phyloP scores from a whole-genome alignment of 1,284 basidiomycete genomes.

The Leccinum subspadiceum region DNA sequence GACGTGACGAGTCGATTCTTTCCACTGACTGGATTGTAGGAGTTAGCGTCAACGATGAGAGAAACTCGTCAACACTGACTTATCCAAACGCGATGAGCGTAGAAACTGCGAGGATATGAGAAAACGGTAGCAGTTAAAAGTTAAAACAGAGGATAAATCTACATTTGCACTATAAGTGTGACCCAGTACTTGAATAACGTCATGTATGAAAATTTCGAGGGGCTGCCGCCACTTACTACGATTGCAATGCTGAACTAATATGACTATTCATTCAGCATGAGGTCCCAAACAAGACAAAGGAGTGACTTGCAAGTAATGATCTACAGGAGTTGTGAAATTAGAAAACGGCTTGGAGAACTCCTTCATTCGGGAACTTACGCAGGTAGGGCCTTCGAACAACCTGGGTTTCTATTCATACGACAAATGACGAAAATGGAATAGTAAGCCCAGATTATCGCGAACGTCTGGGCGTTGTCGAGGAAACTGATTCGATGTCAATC shows the following conservation, averaged over 20 bases:
- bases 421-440: slow-evolving; percentile 11
- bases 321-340: slow-evolving; percentile 6
- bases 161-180: slow-evolving; percentile 22
- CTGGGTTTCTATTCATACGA: background rate
- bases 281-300: background rate
- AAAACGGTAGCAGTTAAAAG: background rate
- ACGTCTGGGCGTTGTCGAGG: slow-evolving; percentile 13
- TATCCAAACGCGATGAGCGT: slow-evolving; percentile 30
- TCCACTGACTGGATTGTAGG: slow-evolving; percentile 20
- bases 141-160: background rate
- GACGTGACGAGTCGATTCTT: slow-evolving; percentile 18
- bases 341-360: background rate
- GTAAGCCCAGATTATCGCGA: background rate
- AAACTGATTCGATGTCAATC: slow-evolving; percentile 10
- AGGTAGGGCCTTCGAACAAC: slow-evolving; percentile 9
- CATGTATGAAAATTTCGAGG: background rate
- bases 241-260: background rate
- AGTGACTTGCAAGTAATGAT: slow-evolving; percentile 1
- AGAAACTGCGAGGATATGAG: slow-evolving; percentile 20
- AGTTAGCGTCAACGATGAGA: background rate
- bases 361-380: slow-evolving; percentile 9
- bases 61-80: slow-evolving; percentile 10
- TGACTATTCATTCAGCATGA: background rate
- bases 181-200: slow-evolving; percentile 13
- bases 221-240: slow-evolving; percentile 5